Evolutionary conservation across 352 stramenopile species (phyloP).

Genomic region (Pythium angustatum): DNA sequence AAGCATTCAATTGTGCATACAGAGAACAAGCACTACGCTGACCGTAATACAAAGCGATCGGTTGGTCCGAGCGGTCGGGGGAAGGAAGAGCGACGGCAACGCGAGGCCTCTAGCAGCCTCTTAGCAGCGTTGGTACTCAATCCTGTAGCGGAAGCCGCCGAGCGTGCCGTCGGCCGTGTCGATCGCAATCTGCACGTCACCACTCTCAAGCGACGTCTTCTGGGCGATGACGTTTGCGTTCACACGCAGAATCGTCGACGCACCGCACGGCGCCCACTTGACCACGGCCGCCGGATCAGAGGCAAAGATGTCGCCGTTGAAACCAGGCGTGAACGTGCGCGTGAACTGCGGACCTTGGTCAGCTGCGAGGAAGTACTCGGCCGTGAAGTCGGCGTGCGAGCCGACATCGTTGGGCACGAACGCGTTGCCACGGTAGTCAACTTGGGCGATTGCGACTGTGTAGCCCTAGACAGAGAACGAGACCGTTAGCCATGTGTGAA

Average conservation of each 20-base stretch:
- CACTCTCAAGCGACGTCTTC: conserved; percentile 29
- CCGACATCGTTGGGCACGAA: conserved; percentile 37
- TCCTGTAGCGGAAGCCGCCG: conserved; percentile 47
- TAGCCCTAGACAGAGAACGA: conserved; percentile 11
- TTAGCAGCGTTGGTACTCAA: conserved; percentile 33
- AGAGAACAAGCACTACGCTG: too few relatives aligned
- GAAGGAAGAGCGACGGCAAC: too few relatives aligned
- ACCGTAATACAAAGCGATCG: too few relatives aligned
- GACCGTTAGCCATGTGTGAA: too few relatives aligned
- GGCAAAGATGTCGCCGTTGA: conserved; percentile 39
- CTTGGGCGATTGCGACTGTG: conserved; percentile 34
- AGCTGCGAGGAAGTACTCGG: conserved; percentile 55
- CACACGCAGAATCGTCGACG: conserved; percentile 50
- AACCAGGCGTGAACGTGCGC: conserved; percentile 34
- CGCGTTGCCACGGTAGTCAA: conserved; percentile 50
- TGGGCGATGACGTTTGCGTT: conserved; percentile 45
- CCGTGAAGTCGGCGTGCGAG: conserved; percentile 42
- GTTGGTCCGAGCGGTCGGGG: too few relatives aligned
- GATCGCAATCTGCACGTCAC: conserved; percentile 49
- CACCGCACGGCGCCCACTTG: conserved; percentile 47
- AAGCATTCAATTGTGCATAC: too few relatives aligned
- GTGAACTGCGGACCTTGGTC: conserved; percentile 35
- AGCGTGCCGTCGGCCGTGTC: conserved; percentile 51
- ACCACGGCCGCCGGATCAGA: conserved; percentile 32
- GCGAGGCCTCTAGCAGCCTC: too few relatives aligned